Percentiles rank a stretch among this genome's conserved stretches.
Evolutionary conservation across 257 asterid genomes (phyloP).

Genomic region (Plantago elongata): DNA sequence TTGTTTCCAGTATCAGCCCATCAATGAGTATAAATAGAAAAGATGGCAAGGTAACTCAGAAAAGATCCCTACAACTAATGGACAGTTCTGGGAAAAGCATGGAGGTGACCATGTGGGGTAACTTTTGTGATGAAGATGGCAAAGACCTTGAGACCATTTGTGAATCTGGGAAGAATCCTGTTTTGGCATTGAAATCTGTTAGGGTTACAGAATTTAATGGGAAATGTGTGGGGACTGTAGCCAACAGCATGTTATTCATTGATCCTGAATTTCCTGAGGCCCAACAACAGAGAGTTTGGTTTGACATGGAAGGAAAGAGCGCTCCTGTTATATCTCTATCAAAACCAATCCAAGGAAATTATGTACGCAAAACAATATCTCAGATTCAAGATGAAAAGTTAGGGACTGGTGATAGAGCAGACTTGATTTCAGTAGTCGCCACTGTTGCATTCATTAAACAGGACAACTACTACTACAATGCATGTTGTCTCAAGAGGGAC

Average conservation of each 20-base stretch:
- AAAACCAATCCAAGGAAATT: slow-evolving; percentile 41
- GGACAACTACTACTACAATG: slow-evolving; percentile 72
- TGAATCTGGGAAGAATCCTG: slow-evolving; percentile 71
- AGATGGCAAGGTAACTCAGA: slow-evolving; percentile 75
- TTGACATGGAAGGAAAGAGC: slow-evolving; percentile 62
- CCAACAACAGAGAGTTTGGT: slow-evolving; percentile 61
- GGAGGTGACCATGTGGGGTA: slow-evolving; percentile 92
- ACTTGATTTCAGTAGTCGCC: slow-evolving; percentile 77
- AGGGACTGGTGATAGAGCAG: slow-evolving; percentile 91
- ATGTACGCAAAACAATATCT: slow-evolving; percentile 67
- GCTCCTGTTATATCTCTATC: slow-evolving; percentile 57
- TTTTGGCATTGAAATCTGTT: slow-evolving; percentile 79
- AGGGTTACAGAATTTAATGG: slow-evolving; percentile 80
- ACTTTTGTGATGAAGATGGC: slow-evolving; percentile 81
- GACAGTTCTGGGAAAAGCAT: slow-evolving; percentile 92
- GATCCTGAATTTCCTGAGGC: slow-evolving; percentile 90
- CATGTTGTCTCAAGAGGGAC: slow-evolving; percentile 70
- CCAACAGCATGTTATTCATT: slow-evolving; percentile 59
- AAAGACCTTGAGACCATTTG: slow-evolving; percentile 67
- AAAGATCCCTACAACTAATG: slow-evolving; percentile 74
- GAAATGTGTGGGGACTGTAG: slow-evolving; percentile 71
- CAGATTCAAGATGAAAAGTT: slow-evolving; percentile 84
- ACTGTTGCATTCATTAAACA: slow-evolving; percentile 53
- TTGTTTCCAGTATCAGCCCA: slow-evolving; percentile 71
- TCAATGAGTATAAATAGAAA: slow-evolving; percentile 70